Percentiles rank a stretch among this genome's conserved stretches.
Conservation (phyloP, 768 basidiomycete species). For the Leccinum rimulosum region DNA sequence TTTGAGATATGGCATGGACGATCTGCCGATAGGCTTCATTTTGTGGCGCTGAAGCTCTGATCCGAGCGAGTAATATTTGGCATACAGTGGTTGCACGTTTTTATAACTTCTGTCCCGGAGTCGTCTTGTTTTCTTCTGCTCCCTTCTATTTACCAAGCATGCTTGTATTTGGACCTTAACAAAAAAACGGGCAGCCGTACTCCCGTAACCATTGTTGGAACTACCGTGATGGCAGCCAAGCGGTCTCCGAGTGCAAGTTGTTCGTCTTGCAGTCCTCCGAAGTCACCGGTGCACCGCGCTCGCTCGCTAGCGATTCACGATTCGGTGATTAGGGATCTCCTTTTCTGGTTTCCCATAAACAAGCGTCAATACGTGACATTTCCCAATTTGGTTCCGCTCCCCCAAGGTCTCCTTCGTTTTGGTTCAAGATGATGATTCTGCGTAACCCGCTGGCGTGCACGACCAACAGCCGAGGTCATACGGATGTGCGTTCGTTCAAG, state of each 20-base stretch:
- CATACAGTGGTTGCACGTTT: background rate
- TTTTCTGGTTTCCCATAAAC: slow-evolving; percentile 12
- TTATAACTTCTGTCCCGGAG: background rate
- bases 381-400: slow-evolving; percentile 39
- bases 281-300: too few relatives aligned
- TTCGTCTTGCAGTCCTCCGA: background rate
- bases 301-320: too few relatives aligned
- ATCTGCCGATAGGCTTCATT: background rate
- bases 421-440: slow-evolving; percentile 61
- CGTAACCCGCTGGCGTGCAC: slow-evolving; percentile 59
- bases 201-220: background rate
- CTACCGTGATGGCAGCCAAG: background rate
- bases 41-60: background rate
- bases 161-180: background rate
- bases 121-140: background rate
- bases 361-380: slow-evolving; percentile 10
- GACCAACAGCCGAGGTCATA: slow-evolving; percentile 63
- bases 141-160: background rate
- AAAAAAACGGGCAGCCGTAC: background rate
- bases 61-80: background rate
- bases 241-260: background rate
- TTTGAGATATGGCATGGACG: background rate
- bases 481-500: slow-evolving; percentile 58
- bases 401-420: slow-evolving; percentile 63
- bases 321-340: slow-evolving; percentile 4